Evolutionary conservation across 1,139 yeast species (phyloP).

Genomic region (Entelexis paramagnoliae): DNA sequence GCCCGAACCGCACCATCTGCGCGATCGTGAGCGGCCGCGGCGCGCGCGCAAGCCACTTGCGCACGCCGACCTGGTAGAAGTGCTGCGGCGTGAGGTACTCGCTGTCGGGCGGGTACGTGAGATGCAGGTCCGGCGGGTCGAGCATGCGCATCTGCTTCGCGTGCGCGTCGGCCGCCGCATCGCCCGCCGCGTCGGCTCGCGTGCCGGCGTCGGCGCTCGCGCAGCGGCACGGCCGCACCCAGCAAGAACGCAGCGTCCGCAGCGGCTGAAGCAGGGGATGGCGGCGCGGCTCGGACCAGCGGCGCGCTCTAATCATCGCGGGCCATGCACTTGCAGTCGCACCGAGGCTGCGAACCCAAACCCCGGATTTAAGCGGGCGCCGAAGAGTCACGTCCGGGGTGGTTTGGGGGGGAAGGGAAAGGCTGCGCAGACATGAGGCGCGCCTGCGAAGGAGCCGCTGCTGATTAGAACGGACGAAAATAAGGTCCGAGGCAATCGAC

Average conservation of each 20-base stretch:
- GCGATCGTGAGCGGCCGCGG: slow-evolving; percentile 83
- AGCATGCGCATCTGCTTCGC: slow-evolving; percentile 5
- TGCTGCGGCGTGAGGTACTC: slow-evolving; percentile 40
- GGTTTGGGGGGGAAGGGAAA: too few relatives aligned
- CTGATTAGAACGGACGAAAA: too few relatives aligned
- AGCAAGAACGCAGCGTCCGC: neutral
- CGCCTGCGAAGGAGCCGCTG: too few relatives aligned
- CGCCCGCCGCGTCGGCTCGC: too few relatives aligned
- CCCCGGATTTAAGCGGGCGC: neutral
- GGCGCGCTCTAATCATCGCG: neutral
- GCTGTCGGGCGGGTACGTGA: slow-evolving; percentile 15
- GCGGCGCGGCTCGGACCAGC: too few relatives aligned
- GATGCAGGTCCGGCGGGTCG: slow-evolving; percentile 13
- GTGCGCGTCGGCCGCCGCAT: neutral
- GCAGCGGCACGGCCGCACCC: neutral
- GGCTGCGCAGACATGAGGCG: too few relatives aligned
- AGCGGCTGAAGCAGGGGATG: too few relatives aligned
- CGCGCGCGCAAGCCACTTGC: slow-evolving; percentile 52
- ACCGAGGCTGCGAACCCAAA: slow-evolving; percentile 5
- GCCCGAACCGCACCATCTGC: slow-evolving; percentile 84
- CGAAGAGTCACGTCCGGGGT: slow-evolving; percentile 8
- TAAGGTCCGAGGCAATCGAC: too few relatives aligned
- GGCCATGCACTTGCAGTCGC: neutral
- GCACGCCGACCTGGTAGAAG: slow-evolving; percentile 68
- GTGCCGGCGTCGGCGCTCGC: neutral